Base-by-base conservation (phyloP, 257 asterid genomes). In the Gynochthodes officinalis region DNA sequence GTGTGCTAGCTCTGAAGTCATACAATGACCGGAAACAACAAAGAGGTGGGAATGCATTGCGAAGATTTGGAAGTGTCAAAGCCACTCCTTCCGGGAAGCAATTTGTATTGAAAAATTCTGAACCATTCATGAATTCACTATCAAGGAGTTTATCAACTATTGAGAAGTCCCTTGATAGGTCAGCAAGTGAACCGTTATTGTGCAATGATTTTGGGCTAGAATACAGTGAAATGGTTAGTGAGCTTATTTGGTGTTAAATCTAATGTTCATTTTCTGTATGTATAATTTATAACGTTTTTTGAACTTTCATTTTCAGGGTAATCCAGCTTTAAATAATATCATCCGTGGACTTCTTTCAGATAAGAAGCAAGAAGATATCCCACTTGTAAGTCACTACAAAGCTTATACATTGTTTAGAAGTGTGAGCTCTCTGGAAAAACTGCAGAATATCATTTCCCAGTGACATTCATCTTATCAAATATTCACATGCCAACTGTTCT, bases 1-100 rank as follows among this genome's bases (percentile, higher is more conserved):
- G 96, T 69, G 86, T 93, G 11, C 84, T 89, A 64, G 98, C 95
- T 46, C 55, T 93, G 77, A 93, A 89, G 82, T 86, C 96, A 66
- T 88, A 89, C 71, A n/a, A 80, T 48, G 96, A 91, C 4, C 79
- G 97, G 95, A 91, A 88, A 76, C 86, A 88, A 76, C 86, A 85
- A 70, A 93, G 88, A 72, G 96, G 96, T 75, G 95, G 89, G 33
- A 81, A 67, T 69, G 96, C 92, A 35, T 78, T 79, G 39, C 78
- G 90, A 95, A 89, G 85, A 78, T 84, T 67, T 71, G 98, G 89
- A 58, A 87, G 72, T 79, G 65, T 76, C 70, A 92, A 83, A 87
- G 80, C 88, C 14, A 62, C 86, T 78, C 81, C 90, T 16, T 40
- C 73, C 30, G 83, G 83, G 69, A 88, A 86, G 86, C 89, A 82